Base-by-base conservation (phyloP, 371 early-diverging fungal genomes). In the Mucor saturninus region DNA sequence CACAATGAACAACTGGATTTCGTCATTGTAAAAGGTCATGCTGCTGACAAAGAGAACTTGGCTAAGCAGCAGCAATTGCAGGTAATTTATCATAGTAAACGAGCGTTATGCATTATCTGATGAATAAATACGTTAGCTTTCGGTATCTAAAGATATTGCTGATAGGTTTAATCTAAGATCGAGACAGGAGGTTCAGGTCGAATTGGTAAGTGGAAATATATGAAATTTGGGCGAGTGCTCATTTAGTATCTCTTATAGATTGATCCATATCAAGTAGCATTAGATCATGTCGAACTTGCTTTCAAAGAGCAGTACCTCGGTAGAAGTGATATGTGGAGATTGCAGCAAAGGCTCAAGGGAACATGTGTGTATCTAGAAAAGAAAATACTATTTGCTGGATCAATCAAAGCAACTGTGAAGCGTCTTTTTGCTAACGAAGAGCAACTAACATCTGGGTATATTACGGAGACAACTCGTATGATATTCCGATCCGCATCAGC, bases 401-500 rank as follows among this genome's bases (percentile, higher is more conserved):
- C 91, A 21, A 89, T 97, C n/a, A 83, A 92, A 5, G 95, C 92
- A 0, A 89, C 91, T n/a, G 90, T 96, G 5, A 94, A 91, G 54
- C 88, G 89, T 38, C 86, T 97, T 11, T 91, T 81, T 53, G 74
- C 88, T 32, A 83, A 87, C 37, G 89, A 87, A 14, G 67, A 71
- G 51, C 70, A 79, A 72, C 67, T 75, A 11, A 68, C 69, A 2
- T 81, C 81, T 8, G 97, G 94, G 3, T 93, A 88, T 60, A 85
- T 98, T 38, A 89, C 86, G 26, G 84, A 83, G 14, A 81, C 84
- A 26, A 96, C 98, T 4, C 86, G 90, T 65, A 79, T 90, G 56
- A 91, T 97, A n/a, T 97, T 95, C 64, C 82, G 98, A 29, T 97
- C 98, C 7, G 95, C 95, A 62, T 94, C 97, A 0, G 95, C 97